These are phyloP conservation scores for Exutisphaerella laricina DNA, from an alignment of 2,329 filamentous ascomycete species.

Conservation along the genomic window DNA sequence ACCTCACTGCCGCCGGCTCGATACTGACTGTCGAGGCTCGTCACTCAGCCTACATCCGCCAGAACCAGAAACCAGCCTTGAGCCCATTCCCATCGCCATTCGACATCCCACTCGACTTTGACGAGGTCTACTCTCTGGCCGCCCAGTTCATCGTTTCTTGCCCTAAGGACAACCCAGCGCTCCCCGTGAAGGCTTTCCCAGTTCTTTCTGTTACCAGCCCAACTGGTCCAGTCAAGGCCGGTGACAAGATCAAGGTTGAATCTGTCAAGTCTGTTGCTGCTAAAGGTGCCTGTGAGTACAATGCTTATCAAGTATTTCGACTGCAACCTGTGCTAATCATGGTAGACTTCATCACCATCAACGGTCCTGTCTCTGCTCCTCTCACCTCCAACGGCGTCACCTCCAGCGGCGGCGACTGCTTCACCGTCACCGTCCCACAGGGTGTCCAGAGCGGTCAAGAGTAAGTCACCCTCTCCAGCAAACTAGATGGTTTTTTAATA, in stretches of 20 bases:
- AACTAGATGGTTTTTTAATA: not conserved
- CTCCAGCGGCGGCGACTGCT: conserved; percentile 10
- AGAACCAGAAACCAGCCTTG: not conserved
- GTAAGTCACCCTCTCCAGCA: not conserved
- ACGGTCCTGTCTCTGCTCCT: conserved; percentile 21
- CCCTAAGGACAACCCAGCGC: conserved; percentile 48
- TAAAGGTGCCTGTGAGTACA: conserved; percentile 12
- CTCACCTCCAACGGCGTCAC: conserved; percentile 15
- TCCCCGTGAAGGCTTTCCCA: conserved; percentile 51
- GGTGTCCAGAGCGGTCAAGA: conserved; percentile 23
- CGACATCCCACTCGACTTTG: conserved; percentile 53
- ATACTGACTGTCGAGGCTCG: conserved; percentile 60
- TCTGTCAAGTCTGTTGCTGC: conserved; percentile 16
- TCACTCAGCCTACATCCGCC: conserved; percentile 50
- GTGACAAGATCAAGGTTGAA: conserved; percentile 20
- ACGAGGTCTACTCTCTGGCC: conserved; percentile 59
- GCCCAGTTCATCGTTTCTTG: conserved; percentile 56
- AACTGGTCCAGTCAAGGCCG: conserved; percentile 18
- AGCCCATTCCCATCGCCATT: conserved; percentile 55
- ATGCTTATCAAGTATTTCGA: not conserved
- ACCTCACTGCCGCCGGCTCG: conserved; percentile 55
- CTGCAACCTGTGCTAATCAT: not conserved
- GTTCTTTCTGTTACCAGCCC: conserved; percentile 14
- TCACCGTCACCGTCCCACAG: conserved; percentile 17
- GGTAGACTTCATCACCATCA: conserved; percentile 24